These are phyloP conservation scores for Avena insularis DNA, from an alignment of 176 grass and related monocot genomes.

Conservation along the genomic window DNA sequence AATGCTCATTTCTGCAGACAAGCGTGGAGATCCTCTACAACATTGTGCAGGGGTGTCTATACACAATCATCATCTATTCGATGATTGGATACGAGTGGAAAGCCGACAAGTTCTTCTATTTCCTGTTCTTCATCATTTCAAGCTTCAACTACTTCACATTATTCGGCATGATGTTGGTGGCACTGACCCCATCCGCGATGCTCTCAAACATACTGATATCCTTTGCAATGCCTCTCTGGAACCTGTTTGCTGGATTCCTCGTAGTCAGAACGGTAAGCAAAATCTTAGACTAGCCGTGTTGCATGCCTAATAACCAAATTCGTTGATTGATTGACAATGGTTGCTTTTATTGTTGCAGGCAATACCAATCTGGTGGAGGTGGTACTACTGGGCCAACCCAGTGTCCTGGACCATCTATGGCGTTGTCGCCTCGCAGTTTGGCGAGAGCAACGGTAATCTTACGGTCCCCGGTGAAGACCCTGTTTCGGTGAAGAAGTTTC, in stretches of 20 bases:
- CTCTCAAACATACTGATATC: conserved; percentile 61
- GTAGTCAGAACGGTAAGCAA: conserved; percentile 66
- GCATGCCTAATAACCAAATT: neutral
- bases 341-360: conserved; percentile 31
- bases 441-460: conserved; percentile 30
- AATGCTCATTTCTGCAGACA: conserved; percentile 46
- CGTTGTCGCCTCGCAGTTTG: conserved; percentile 68
- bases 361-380: conserved; percentile 93
- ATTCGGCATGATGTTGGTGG: conserved; percentile 80
- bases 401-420: conserved; percentile 89
- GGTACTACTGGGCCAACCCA: conserved; percentile 91
- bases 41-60: conserved; percentile 55
- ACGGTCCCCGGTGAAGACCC: conserved; percentile 45
- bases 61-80: conserved; percentile 65
- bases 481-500: conserved; percentile 49
- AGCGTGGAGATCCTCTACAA: conserved; percentile 79
- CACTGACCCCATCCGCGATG: conserved; percentile 65
- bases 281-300: neutral
- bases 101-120: conserved; percentile 70
- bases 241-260: conserved; percentile 79
- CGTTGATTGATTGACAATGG: neutral
- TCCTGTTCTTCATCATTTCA: conserved; percentile 76
- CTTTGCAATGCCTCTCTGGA: conserved; percentile 75
- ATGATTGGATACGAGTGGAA: conserved; percentile 85
- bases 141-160: conserved; percentile 80